Base-by-base conservation (phyloP, 140 eudicot genomes). In the Senecio squalidus region DNA sequence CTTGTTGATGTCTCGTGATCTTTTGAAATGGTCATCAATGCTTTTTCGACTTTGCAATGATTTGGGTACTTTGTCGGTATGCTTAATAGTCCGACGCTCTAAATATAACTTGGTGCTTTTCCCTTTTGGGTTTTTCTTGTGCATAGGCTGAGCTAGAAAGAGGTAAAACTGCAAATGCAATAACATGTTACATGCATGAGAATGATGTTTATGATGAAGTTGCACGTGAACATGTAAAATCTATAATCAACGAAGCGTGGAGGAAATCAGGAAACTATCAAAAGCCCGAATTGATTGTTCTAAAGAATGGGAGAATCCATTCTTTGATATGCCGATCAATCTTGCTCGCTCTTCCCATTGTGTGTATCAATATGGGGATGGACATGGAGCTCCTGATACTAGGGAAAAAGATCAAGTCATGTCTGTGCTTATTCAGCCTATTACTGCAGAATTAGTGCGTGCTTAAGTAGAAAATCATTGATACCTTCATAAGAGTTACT, bases 1-100 rank as follows among this genome's bases (percentile, higher is more conserved):
- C 30, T 56, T 56, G 29, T 27, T 16, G 6, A 56, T 18, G 46
- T 56, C 10, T 16, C 62, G 34, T 6, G 30, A 56, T 34, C 62
- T 56, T 21, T 16, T 17, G 8, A 56, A 56, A 18, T 56, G 62
- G 46, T 56, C 62, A 13, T 56, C 62, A 11, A 56, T 36, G 26
- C 3, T 56, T 34, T 20, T 20, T 36, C 28, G 62, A 28, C 30
- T 56, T 2, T 55, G 27, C 60, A 55, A 55, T 5, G 60, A 55
- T 30, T 29, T 55, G 26, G 60, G 21, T 16, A 30, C 46, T 55
- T 33, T 46, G 18, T 10, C 62, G 18, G 39, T 31, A 31, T 31
- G 39, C 9, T 31, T 31, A 5, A 31, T 31, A n/a, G n/a, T n/a
- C n/a, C n/a, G n/a, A n/a, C 9, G 9, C 39, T 31, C 39, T 11